phyloP scores from a whole-genome alignment of 352 stramenopile genomes.

The Globisporangium uncinulatum region DNA sequence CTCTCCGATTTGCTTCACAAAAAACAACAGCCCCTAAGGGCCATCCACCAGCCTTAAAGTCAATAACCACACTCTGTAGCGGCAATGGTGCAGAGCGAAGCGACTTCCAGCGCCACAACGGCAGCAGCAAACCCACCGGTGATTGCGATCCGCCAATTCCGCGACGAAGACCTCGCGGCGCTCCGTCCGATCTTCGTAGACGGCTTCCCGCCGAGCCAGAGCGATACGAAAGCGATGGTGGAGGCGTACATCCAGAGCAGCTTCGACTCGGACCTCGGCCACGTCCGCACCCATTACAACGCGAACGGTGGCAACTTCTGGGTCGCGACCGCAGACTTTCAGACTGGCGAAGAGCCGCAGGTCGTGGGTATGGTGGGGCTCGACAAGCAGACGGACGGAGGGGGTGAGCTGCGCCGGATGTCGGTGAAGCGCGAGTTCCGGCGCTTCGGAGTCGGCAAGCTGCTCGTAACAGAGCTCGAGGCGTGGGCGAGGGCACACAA shows the following conservation, averaged over 20 bases:
- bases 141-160: slow-evolving; percentile 17
- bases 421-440: slow-evolving; percentile 18
- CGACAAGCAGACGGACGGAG: slow-evolving; percentile 14
- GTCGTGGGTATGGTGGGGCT: slow-evolving; percentile 12
- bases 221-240: not conserved
- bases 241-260: slow-evolving; percentile 15
- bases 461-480: slow-evolving; percentile 18
- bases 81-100: no score
- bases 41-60: no score
- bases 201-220: slow-evolving; percentile 4
- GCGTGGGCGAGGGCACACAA: slow-evolving; percentile 10
- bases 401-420: slow-evolving; percentile 24
- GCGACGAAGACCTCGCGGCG: slow-evolving; percentile 13
- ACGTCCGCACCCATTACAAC: slow-evolving; percentile 31
- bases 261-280: slow-evolving; percentile 24
- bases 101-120: no score
- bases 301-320: slow-evolving; percentile 32
- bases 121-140: no score
- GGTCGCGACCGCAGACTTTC: slow-evolving; percentile 15
- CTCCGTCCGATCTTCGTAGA: slow-evolving; percentile 12
- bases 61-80: no score
- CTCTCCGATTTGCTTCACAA: no score
- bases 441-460: slow-evolving; percentile 19
- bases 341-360: slow-evolving; percentile 5
- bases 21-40: no score